Evolutionary conservation across 495 filamentous ascomycete species (phyloP), one percentile per base, ranked within the genome.

Genomic region (Terfezia boudieri): DNA sequence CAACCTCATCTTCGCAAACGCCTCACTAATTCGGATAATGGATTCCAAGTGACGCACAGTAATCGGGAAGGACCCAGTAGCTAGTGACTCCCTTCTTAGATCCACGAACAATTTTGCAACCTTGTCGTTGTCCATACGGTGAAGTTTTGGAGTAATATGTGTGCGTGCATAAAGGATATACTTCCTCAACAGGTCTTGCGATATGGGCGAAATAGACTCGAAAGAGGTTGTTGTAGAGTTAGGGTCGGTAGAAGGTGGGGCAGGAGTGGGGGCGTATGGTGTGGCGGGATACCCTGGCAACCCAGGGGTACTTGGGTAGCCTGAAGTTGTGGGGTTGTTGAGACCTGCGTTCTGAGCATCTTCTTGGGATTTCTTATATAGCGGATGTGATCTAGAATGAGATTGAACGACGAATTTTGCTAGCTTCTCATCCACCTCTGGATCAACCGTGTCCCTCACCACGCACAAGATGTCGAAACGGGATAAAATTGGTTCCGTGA

Each of bases 401-500:
- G 84, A 90, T 54, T 84, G 81, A 37, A 99, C 86, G 50, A 99
- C 93, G 68, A 99, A 99, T 50, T 79, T 80, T 43, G 92, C 92
- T 11, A 99, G 76, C 17, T 88, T 79, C 70, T 96, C 92, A 59
- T 99, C 92, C 66, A 95, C 85, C n/a, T 69, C 73, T 0, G 92
- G 90, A 61, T 96, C 89, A n/a, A 99, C 92, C 7, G 89, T 86
- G 66, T 99, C 92, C 35, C 92, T 82, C 35, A 99, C 87, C 23
- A 99, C 92, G 64, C 86, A 93, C 51, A 99, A 80, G 60, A 99
- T 93, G 62, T 99, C 92, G 69, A 99, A 99, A 76, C 92, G 92
- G 10, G 89, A 95, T 58, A 99, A 68, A 63, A 99, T 96, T 53
- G 92, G 90, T 64, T 99, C 90, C 0, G 90, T 99, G 46, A 99